These are phyloP conservation scores for Penicillium sp. DNA, from an alignment of 2,329 filamentous ascomycete genomes.

Conservation along the genomic window DNA sequence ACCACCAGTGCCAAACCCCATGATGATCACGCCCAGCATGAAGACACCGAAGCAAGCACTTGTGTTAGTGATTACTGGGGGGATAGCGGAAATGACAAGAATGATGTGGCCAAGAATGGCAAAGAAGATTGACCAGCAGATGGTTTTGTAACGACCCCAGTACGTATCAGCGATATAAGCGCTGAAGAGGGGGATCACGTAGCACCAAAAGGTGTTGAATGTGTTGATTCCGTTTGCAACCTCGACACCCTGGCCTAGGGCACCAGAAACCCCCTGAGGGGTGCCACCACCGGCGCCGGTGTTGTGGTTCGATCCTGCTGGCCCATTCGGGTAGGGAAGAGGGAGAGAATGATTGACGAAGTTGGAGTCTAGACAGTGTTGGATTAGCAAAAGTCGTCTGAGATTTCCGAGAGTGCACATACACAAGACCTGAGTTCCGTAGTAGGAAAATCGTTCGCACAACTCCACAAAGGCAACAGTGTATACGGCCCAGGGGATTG, in stretches of 20 bases:
- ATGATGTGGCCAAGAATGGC: constrained; percentile 71
- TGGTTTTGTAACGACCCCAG: constrained; percentile 72
- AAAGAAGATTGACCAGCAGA: constrained; percentile 67
- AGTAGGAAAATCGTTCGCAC: constrained; percentile 79
- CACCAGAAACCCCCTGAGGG: constrained; percentile 54
- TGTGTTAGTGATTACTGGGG: constrained; percentile 62
- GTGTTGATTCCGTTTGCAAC: constrained; percentile 55
- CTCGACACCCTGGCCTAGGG: constrained; percentile 60
- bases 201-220: constrained; percentile 69
- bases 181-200: constrained; percentile 63
- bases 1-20: constrained; percentile 75
- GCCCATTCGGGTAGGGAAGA: constrained; percentile 13
- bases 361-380: constrained; percentile 60
- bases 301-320: constrained; percentile 46
- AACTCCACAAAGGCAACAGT: constrained; percentile 74
- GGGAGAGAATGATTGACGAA: constrained; percentile 62
- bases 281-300: constrained; percentile 56
- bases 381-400: no score
- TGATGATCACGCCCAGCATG: constrained; percentile 66
- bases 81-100: constrained; percentile 69
- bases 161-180: constrained; percentile 71
- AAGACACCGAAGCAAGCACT: constrained; percentile 67
- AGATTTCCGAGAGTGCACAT: no score
- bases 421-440: constrained; percentile 59
- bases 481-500: constrained; percentile 67